Evolutionary conservation across 495 filamentous ascomycete genomes (phyloP).

Genomic region (Neurospora sp.): DNA sequence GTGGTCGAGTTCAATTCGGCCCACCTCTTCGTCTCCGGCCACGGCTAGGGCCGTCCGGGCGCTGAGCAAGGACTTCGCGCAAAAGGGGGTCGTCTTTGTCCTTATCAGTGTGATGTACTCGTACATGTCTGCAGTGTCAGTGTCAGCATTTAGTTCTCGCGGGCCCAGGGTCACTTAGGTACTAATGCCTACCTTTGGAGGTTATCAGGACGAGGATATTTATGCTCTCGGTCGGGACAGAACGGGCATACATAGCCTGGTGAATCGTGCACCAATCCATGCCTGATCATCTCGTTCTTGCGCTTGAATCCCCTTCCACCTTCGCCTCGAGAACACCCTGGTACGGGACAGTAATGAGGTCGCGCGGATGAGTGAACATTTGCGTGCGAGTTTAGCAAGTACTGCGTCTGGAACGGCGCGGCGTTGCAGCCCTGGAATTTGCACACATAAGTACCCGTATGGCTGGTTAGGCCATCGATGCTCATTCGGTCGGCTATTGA

Average conservation of each 20-base stretch:
- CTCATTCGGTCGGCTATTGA: conserved; percentile 40
- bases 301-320: conserved; percentile 95
- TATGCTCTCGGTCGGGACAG: conserved; percentile 90
- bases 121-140: conserved; percentile 55
- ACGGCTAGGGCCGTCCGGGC: conserved; percentile 73
- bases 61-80: conserved; percentile 70
- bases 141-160: neutral
- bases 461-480: conserved; percentile 38
- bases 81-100: conserved; percentile 72
- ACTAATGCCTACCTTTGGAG: conserved; percentile 65
- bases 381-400: conserved; percentile 74
- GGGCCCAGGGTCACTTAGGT: neutral
- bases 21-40: conserved; percentile 62
- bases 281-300: conserved; percentile 98
- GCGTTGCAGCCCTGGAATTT: conserved; percentile 56
- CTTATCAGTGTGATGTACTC: conserved; percentile 81
- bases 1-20: neutral
- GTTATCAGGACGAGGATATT: conserved; percentile 95
- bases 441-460: conserved; percentile 16
- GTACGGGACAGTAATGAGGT: conserved; percentile 84
- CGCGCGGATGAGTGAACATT: conserved; percentile 90
- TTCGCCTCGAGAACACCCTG: conserved; percentile 64
- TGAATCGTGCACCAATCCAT: conserved; percentile 89
- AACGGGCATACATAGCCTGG: conserved; percentile 97
- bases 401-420: conserved; percentile 83